Evolutionary conservation across 2,329 filamentous ascomycete genomes (phyloP).

Genomic region (Diplodia intermedia): DNA sequence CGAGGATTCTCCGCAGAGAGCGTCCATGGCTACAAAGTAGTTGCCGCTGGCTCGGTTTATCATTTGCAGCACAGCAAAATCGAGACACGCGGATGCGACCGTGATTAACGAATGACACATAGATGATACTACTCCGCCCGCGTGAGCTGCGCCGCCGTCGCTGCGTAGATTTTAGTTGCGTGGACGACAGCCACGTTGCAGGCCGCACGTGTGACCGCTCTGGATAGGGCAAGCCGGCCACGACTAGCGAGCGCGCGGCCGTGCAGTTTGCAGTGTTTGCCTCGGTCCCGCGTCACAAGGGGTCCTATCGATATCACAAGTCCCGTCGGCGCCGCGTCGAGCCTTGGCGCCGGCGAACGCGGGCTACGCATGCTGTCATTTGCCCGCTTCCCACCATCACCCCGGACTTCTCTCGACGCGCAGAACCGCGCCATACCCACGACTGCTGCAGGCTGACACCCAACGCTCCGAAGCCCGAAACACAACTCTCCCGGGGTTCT

Average conservation of each 20-base stretch:
- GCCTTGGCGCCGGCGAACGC: constrained; percentile 24
- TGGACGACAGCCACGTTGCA: neutral
- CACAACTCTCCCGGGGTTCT: neutral
- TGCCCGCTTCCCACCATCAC: constrained; percentile 28
- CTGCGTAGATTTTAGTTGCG: neutral
- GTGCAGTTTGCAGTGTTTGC: constrained; percentile 23
- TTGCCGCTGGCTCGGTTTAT: neutral
- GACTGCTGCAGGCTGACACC: constrained; percentile 23
- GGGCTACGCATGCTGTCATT: constrained; percentile 29
- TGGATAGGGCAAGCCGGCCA: constrained; percentile 20
- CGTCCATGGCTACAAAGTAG: neutral
- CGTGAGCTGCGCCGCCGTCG: neutral
- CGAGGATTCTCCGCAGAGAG: neutral
- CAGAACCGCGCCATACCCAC: constrained; percentile 15
- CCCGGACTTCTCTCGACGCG: constrained; percentile 22
- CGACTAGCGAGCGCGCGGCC: neutral
- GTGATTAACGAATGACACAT: too few relatives aligned
- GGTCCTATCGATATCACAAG: constrained; percentile 29
- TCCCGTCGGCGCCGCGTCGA: constrained; percentile 16
- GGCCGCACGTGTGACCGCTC: constrained; percentile 15
- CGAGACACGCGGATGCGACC: neutral
- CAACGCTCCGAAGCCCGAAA: neutral
- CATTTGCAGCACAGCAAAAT: neutral
- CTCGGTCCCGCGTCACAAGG: constrained; percentile 20
- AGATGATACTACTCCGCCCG: neutral